Evolutionary conservation across 129 eudicot genomes (phyloP).

Genomic region (Helichrysum umbraculigerum): DNA sequence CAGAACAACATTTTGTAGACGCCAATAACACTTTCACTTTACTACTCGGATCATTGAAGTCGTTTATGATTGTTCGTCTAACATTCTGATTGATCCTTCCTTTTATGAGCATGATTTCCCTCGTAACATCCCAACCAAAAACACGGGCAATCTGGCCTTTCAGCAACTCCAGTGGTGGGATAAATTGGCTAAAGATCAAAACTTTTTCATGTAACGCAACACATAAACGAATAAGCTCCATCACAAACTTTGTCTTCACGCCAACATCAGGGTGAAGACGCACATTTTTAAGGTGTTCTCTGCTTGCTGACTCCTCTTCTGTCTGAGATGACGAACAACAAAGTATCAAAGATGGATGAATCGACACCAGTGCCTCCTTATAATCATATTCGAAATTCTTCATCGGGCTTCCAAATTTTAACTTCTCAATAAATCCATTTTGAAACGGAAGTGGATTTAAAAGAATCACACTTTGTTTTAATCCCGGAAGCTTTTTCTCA

Average conservation of each 20-base stretch:
- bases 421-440: conserved; percentile 23
- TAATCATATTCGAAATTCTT: conserved; percentile 39
- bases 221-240: conserved; percentile 51
- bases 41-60: conserved; percentile 46
- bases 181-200: conserved; percentile 57
- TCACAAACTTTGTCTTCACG: conserved; percentile 56
- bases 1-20: conserved; percentile 67
- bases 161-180: conserved; percentile 40
- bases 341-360: conserved; percentile 50
- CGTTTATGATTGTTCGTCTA: conserved; percentile 40
- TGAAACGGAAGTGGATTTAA: conserved; percentile 48
- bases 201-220: conserved; percentile 44
- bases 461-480: conserved; percentile 37
- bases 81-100: conserved; percentile 40
- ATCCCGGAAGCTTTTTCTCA: conserved; percentile 46
- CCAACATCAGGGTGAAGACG: conserved; percentile 39
- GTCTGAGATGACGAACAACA: conserved; percentile 19
- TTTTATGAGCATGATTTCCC: conserved; percentile 40
- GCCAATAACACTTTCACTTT: conserved; percentile 55
- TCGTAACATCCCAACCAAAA: conserved; percentile 45
- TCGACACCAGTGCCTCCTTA: conserved; percentile 46
- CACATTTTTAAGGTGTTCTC: conserved; percentile 22
- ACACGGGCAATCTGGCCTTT: conserved; percentile 31
- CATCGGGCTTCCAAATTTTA: neutral
- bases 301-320: conserved; percentile 15